These are phyloP conservation scores for Melastoma candidum DNA, from an alignment of 441 rosid genomes.

Conservation along the genomic window DNA sequence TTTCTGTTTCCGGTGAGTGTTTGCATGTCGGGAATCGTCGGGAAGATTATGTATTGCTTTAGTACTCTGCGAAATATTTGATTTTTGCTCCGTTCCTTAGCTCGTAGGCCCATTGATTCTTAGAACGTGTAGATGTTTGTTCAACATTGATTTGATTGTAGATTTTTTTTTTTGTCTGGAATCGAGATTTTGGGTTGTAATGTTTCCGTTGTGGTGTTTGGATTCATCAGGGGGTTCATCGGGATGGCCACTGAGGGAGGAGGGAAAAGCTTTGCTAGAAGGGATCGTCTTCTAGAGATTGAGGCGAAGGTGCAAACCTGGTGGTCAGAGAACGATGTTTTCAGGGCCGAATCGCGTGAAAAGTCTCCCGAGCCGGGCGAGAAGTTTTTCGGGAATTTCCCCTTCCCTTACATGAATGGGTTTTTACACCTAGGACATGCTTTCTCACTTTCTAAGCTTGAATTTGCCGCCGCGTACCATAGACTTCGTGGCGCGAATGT, in stretches of 20 bases:
- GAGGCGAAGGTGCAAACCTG: conserved; percentile 34
- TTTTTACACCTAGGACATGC: conserved; percentile 85
- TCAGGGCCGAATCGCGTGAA: conserved; percentile 49
- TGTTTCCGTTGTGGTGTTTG: no score
- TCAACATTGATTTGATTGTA: no score
- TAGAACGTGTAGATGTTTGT: no score
- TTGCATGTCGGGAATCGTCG: no score
- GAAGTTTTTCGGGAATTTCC: conserved; percentile 81
- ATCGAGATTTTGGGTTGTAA: no score
- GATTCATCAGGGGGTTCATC: conserved; percentile 22
- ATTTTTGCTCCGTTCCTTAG: no score
- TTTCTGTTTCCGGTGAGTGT: no score
- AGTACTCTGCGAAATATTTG: no score
- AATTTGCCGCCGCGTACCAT: conserved; percentile 78
- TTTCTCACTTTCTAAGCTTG: conserved; percentile 74
- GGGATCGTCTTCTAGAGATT: conserved; percentile 66
- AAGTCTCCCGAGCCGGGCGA: conserved; percentile 47
- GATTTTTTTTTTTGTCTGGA: no score
- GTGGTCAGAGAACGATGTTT: conserved; percentile 75
- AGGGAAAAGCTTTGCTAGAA: conserved; percentile 59
- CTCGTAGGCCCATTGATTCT: no score
- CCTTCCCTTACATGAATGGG: conserved; percentile 93
- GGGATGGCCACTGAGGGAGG: conserved; percentile 55
- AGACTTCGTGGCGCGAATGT: conserved; percentile 78
- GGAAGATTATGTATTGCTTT: no score